Base-by-base conservation (phyloP, 805 yeast genomes). In the Nakazawaea sp. region DNA sequence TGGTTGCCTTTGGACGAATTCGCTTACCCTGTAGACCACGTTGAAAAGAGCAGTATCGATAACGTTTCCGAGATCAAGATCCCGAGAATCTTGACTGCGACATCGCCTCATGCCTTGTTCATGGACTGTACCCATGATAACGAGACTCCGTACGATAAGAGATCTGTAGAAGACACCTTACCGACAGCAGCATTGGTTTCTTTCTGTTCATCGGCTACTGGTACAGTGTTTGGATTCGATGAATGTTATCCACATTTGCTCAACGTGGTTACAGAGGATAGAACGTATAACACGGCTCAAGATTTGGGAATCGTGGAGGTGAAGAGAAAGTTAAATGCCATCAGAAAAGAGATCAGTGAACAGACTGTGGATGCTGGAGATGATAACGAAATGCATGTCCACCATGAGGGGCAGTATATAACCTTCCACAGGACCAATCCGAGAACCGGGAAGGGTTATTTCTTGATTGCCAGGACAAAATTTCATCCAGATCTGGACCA, bases 51-150 rank as follows among this genome's bases (percentile, higher is more conserved):
- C 36, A 53, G 50, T 40, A 49, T 53, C 8, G 59, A 51, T 29
- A 56, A 68, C 24, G 66, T 62, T 18, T 75, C 88, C 5, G 88
- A 82, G 53, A 61, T 82, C 43, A 77, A 76, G 42, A 69, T 84
- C 33, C 90, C 94, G 2, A 70, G 69, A 45, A 65, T 75, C 8
- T 66, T 90, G 32, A 66, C 78, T 2, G 68, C 81, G 4, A 73
- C 79, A 30, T 76, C 80, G n/a, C 94, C 95, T 4, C 97, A 88
- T 60, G 96, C 97, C 0, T 65, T 92, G 48, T 82, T 90, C 49
- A 90, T 92, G 97, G 97, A 92, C 53, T 90, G 97, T 52, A 89
- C 97, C 2, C 98, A 90, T 56, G 98, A 90, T 57, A 90, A 90
- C 53, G 92, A 88, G 59, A 81, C 78, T 16, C 95, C 97, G 2